Evolutionary conservation across 2,329 filamentous ascomycete species (phyloP), one percentile per base, ranked within the genome.

Genomic region (Fusarium proliferatum): DNA sequence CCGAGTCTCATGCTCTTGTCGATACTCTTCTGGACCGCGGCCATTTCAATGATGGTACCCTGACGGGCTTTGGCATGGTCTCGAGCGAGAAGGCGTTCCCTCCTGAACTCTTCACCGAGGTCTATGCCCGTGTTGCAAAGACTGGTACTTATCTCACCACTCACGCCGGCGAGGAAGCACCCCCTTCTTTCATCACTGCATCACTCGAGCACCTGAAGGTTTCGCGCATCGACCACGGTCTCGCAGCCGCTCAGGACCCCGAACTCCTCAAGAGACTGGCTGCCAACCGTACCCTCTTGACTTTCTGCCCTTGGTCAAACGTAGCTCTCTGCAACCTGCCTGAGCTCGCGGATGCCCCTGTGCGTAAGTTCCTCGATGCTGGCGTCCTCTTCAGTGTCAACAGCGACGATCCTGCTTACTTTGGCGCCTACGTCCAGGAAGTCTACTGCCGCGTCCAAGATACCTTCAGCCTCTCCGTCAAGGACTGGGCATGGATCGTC

Each of bases 151-250:
- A 85, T 34, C 85, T 90, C n/a, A 95, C 93, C 0, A 90, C 92
- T 6, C 93, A 95, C 80, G 92, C 91, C 6, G 92, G 93, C 59
- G 93, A 95, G 80, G 93, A 95, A 79, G 92, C 91, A 1, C 91
- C 92, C 21, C 82, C 90, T 7, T 85, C 85, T 9, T 94, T 92
- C 81, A 91, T 96, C 74, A 82, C 83, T 30, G 85, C 86, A 33
- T 91, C 93, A 4, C 83, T 95, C 45, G 88, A 92, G 73, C 78
- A 85, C 36, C 86, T 94, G 48, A 84, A 86, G 28, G 89, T 90
- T 46, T 84, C 88, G 79, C 88, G 93, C 46, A 93, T 96, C 77
- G 93, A 95, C 79, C 92, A 96, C 79, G 93, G 93, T 2, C 90
- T 94, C 63, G 87, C 89, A 13, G 85, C 93, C 13, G 85, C 88